Conservation (phyloP, 768 basidiomycete species). For the Tulasnella sp. region DNA sequence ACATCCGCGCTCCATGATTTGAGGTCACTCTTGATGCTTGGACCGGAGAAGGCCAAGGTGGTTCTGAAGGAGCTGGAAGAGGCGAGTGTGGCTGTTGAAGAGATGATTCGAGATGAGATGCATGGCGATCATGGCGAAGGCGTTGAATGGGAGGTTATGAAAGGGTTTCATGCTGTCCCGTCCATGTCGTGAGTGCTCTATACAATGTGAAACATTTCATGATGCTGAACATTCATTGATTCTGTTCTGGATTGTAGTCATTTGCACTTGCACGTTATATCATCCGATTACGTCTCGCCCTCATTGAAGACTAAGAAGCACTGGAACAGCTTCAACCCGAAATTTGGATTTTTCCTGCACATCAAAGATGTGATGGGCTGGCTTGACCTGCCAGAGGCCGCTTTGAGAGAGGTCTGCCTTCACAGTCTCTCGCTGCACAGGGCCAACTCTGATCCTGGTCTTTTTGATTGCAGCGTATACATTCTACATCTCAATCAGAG, state of each 20-base stretch:
- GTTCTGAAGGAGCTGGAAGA: slow-evolving; percentile 46
- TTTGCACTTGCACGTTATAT: slow-evolving; percentile 77
- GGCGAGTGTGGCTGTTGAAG: slow-evolving; percentile 33
- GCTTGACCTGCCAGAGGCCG: slow-evolving; percentile 41
- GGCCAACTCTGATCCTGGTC: neutral
- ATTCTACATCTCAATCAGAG: slow-evolving; percentile 38
- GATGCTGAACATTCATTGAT: slow-evolving; percentile 1
- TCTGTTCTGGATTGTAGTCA: slow-evolving; percentile 38
- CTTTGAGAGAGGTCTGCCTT: slow-evolving; percentile 1
- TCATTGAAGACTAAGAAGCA: slow-evolving; percentile 80
- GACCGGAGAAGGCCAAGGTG: slow-evolving; percentile 43
- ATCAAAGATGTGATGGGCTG: slow-evolving; percentile 69
- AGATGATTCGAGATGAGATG: slow-evolving; percentile 74
- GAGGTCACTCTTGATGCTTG: slow-evolving; percentile 41
- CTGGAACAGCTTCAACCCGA: slow-evolving; percentile 84
- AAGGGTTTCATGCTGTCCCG: slow-evolving; percentile 75
- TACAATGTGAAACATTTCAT: neutral
- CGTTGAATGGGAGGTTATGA: slow-evolving; percentile 41
- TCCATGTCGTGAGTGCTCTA: slow-evolving; percentile 65
- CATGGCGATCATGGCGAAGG: slow-evolving; percentile 40
- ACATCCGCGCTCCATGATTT: slow-evolving; percentile 36
- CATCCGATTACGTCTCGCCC: slow-evolving; percentile 60
- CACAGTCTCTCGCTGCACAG: neutral
- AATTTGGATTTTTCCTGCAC: slow-evolving; percentile 71
- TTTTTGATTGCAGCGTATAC: neutral